Base-by-base conservation (phyloP, 2,329 filamentous ascomycete genomes). In the Verticillium zaregamsianum region DNA sequence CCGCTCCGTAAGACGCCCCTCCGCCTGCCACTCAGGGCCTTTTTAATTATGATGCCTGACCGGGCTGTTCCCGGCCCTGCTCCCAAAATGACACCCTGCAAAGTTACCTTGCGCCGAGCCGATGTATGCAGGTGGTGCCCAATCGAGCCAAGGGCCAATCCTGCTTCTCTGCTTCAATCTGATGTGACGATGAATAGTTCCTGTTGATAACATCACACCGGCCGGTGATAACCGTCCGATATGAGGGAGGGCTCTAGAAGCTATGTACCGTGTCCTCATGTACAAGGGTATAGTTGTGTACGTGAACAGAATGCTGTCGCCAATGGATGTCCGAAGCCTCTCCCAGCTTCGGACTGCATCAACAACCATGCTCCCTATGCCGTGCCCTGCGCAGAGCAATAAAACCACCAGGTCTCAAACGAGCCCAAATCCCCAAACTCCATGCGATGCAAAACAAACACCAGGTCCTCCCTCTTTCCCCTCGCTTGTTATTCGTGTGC, bases 361-460 rank as follows among this genome's bases (percentile, higher is more conserved):
- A 52, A 52, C 45, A 14, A 52, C 23, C 45, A 52, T 23, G 11
- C 8, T 52, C 45, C 45, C 12, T 20, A 52, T 52, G 45, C 45
- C 20, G 45, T 52, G 20, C 9, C 20, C 45, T 28, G 32, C 17
- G 37, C 35, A 35, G 28, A 37, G 54, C 52, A 40, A 15, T 32
- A 40, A 57, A 57, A 55, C 28, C 52, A 39, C 39, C 25, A 17
- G 28, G 7, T 37, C 35, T 5, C 12, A 31, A n/a, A 12, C 5
- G 20, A n/a, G 25, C 33, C 55, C 12, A 33, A n/a, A 31, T 31
- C 31, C 55, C 52, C 14, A 39, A 35, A 61, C 57, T 60, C 62
- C 52, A 28, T 60, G 52, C 58, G 57, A 61, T 66, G 57, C 63
- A 63, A 56, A 59, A 61, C 31, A 55, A 45, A 56, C 45, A 52